A percentile compares a stretch with the other conserved stretches of the same genome.
Conservation (phyloP, 2,329 filamentous ascomycete species). For the Acrocalymma vagum region DNA sequence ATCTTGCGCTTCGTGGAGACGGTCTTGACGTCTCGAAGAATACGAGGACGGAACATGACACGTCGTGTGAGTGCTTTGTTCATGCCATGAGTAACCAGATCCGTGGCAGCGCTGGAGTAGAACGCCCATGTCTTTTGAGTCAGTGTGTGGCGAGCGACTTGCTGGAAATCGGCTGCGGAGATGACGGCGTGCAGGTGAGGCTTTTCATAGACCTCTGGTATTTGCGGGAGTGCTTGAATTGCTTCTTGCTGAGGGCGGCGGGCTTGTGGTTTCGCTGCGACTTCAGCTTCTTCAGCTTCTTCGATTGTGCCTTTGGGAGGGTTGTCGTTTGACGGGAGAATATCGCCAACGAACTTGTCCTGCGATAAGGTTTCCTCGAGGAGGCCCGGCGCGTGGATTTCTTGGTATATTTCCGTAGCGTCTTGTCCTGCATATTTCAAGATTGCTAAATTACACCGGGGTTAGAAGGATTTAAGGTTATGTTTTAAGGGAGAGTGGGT, state of each 20-base stretch:
- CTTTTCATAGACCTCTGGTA: constrained; percentile 30
- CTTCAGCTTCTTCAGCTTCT: constrained; percentile 6
- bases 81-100: constrained; percentile 56
- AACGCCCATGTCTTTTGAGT: constrained; percentile 53
- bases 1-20: constrained; percentile 24
- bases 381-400: constrained; percentile 58
- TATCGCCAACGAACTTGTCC: constrained; percentile 35
- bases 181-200: constrained; percentile 50
- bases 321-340: constrained; percentile 4
- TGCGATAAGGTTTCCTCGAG: constrained; percentile 40
- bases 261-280: too few species aligned
- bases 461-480: too few species aligned
- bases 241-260: too few species aligned
- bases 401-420: constrained; percentile 54
- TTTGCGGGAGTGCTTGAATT: too few species aligned
- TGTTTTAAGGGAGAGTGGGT: too few species aligned
- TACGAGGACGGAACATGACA: constrained; percentile 58
- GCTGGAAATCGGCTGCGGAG: constrained; percentile 54
- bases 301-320: constrained; percentile 15
- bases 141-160: constrained; percentile 46
- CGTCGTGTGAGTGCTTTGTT: constrained; percentile 54
- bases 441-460: constrained; percentile 19
- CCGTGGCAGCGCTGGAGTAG: constrained; percentile 61
- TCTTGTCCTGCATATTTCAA: constrained; percentile 29
- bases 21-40: constrained; percentile 50